These are phyloP conservation scores for Marchantia polymorpha DNA, from an alignment of 225 moss, liverwort and hornwort genomes.

Conservation along the genomic window DNA sequence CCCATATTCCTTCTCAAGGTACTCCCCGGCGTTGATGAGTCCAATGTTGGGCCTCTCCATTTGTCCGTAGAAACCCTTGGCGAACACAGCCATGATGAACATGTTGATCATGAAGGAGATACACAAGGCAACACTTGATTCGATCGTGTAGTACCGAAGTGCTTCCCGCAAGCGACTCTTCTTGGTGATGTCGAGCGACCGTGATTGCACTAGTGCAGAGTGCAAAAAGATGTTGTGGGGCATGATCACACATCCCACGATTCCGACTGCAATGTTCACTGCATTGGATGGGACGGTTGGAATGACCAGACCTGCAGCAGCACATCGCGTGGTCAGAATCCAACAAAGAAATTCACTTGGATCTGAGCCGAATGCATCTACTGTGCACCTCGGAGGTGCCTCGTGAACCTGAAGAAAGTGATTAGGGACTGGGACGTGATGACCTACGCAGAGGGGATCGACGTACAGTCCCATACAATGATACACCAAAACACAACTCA, in stretches of 20 bases:
- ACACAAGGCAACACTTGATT: constrained; percentile 69
- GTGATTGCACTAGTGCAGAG: constrained; percentile 86
- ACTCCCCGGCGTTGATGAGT: constrained; percentile 83
- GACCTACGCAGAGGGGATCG: neutral
- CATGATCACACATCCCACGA: constrained; percentile 91
- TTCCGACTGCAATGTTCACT: constrained; percentile 82
- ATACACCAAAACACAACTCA: neutral
- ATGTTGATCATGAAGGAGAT: constrained; percentile 89
- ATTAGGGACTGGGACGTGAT: neutral
- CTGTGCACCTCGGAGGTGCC: too few species aligned
- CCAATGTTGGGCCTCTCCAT: constrained; percentile 59
- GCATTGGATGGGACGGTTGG: constrained; percentile 66
- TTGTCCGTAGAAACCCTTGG: constrained; percentile 71
- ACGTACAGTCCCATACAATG: neutral
- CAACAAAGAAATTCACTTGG: neutral
- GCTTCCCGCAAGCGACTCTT: constrained; percentile 70
- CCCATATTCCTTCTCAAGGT: constrained; percentile 70
- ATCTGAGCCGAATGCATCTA: neutral
- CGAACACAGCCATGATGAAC: constrained; percentile 93
- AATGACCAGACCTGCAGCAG: constrained; percentile 74
- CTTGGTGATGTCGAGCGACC: constrained; percentile 62
- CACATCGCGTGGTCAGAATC: neutral
- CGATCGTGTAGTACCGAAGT: constrained; percentile 84
- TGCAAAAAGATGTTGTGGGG: constrained; percentile 97
- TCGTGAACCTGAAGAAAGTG: neutral